Conservation (phyloP, 2,329 filamentous ascomycete genomes). For the Hymenoscyphus albidus region DNA sequence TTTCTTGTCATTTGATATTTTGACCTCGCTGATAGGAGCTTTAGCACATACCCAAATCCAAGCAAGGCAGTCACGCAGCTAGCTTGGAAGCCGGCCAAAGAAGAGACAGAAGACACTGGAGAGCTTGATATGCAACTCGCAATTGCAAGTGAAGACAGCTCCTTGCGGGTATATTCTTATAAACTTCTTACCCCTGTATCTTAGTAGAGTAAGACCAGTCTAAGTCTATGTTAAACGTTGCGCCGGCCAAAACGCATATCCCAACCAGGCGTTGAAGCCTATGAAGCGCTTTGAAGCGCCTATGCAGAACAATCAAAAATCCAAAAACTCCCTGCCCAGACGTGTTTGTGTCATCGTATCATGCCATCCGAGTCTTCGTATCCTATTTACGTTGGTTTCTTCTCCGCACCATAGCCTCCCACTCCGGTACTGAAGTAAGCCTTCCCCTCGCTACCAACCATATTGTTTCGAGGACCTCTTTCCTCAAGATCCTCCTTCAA, state of each 20-base stretch:
- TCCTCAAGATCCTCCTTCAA: constrained; percentile 74
- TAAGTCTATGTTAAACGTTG: constrained; percentile 32
- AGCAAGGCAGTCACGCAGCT: constrained; percentile 47
- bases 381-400: not conserved
- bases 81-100: constrained; percentile 57
- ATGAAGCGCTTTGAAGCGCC: constrained; percentile 24
- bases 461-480: constrained; percentile 65
- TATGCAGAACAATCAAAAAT: constrained; percentile 2
- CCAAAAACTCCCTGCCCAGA: not conserved
- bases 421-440: constrained; percentile 53
- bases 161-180: constrained; percentile 52
- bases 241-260: constrained; percentile 18
- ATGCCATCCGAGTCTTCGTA: not conserved
- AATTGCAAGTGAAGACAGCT: constrained; percentile 53
- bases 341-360: not conserved
- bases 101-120: constrained; percentile 12
- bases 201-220: constrained; percentile 12
- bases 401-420: constrained; percentile 54
- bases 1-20: constrained; percentile 5
- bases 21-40: not conserved
- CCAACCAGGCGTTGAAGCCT: constrained; percentile 39
- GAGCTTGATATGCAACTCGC: constrained; percentile 27
- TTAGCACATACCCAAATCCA: constrained; percentile 45
- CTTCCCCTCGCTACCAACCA: constrained; percentile 40
- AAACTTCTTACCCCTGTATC: constrained; percentile 16